phyloP scores from a whole-genome alignment of 2,329 filamentous ascomycete species.

The Colletotrichum orbiculare region DNA sequence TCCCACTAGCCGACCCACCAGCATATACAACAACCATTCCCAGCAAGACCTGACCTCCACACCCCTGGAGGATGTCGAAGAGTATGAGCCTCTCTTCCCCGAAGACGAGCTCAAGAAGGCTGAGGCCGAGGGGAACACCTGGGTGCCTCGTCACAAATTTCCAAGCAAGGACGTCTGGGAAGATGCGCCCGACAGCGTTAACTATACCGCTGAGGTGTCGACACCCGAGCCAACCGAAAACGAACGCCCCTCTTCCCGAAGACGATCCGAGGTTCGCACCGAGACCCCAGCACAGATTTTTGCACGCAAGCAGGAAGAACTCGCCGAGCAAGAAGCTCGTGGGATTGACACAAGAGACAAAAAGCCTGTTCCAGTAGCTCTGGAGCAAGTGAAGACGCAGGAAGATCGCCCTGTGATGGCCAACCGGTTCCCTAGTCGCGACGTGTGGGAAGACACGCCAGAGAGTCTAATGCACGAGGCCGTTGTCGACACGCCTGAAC shows the following conservation, averaged over 20 bases:
- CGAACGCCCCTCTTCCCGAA: conserved; percentile 49
- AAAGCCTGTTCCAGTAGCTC: conserved; percentile 44
- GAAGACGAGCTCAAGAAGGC: conserved; percentile 69
- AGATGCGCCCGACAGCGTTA: conserved; percentile 87
- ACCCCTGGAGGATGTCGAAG: conserved; percentile 86
- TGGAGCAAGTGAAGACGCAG: conserved; percentile 40
- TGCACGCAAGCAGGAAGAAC: conserved; percentile 72
- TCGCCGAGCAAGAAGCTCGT: conserved; percentile 67
- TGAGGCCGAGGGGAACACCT: conserved; percentile 54
- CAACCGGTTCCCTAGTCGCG: conserved; percentile 87
- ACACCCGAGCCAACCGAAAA: conserved; percentile 71
- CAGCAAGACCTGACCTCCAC: conserved; percentile 68
- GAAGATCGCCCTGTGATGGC: conserved; percentile 67
- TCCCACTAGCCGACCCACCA: conserved; percentile 72
- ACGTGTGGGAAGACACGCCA: conserved; percentile 95
- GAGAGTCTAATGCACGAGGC: conserved; percentile 85
- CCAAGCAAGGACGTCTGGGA: conserved; percentile 98
- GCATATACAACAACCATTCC: conserved; percentile 67
- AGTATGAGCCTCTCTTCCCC: conserved; percentile 95
- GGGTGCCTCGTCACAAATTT: conserved; percentile 75
- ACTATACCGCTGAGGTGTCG: conserved; percentile 83
- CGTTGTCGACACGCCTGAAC: conserved; percentile 70
- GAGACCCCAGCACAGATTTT: conserved; percentile 72
- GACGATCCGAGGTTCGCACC: conserved; percentile 41
- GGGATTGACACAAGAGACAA: conserved; percentile 61